Conservation (phyloP, 2,329 filamentous ascomycete species). For the Lachnellula hyalina region DNA sequence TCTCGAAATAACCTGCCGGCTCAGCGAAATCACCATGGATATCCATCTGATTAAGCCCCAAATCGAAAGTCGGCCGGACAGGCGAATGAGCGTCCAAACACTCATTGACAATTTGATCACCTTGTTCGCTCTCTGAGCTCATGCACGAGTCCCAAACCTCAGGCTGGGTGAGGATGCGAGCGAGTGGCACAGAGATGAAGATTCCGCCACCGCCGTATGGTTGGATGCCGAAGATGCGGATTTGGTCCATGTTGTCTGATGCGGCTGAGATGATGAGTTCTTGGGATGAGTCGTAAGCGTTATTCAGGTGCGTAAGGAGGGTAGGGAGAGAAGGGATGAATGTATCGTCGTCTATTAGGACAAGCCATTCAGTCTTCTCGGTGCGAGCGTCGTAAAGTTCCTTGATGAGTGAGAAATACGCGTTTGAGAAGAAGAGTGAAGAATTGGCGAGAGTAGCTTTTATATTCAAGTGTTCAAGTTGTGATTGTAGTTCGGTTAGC, state of each 20-base stretch:
- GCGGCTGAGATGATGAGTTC: constrained; percentile 18
- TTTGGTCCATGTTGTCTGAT: constrained; percentile 21
- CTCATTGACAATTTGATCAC: constrained; percentile 22
- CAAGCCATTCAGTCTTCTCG: constrained; percentile 23
- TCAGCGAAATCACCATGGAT: constrained; percentile 15
- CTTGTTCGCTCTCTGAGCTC: constrained; percentile 11
- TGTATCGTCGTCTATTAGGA: constrained; percentile 28
- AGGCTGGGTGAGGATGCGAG: constrained; percentile 7
- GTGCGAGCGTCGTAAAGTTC: constrained; percentile 21
- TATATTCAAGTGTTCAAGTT: constrained; percentile 11
- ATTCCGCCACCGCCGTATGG: constrained; percentile 27
- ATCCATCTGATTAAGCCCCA: constrained; percentile 26
- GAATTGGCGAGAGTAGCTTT: constrained; percentile 15
- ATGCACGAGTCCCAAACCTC: constrained; percentile 19
- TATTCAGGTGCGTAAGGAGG: constrained; percentile 18
- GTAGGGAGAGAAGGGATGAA: constrained; percentile 24
- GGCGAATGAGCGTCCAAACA: constrained; percentile 18
- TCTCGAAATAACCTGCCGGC: constrained; percentile 22
- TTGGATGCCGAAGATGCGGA: constrained; percentile 19
- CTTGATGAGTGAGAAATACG: constrained; percentile 25
- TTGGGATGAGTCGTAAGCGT: constrained; percentile 14
- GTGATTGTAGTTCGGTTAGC: constrained; percentile 8
- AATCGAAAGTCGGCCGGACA: constrained; percentile 19
- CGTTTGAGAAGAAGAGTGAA: constrained; percentile 8
- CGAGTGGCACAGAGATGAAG: constrained; percentile 25